phyloP scores from a whole-genome alignment of 1,139 yeast species.

The Yarrowia galli region DNA sequence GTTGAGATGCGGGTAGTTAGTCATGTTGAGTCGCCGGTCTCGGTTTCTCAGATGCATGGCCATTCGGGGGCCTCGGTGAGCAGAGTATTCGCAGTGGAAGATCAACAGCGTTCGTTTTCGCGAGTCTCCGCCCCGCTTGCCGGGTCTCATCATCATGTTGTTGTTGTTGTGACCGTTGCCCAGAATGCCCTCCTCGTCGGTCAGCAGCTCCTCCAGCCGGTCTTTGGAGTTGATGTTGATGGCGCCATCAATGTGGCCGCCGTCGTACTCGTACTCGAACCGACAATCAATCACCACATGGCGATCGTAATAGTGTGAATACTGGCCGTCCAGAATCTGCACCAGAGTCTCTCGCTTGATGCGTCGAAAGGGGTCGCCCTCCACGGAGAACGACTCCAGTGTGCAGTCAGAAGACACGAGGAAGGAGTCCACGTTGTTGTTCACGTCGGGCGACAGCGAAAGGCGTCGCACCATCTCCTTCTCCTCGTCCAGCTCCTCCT shows the following conservation, averaged over 20 bases:
- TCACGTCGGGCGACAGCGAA: constrained; percentile 37
- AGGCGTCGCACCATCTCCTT: constrained; percentile 39
- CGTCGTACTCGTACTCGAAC: constrained; percentile 87
- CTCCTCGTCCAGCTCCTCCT: constrained; percentile 45
- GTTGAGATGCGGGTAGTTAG: constrained; percentile 76
- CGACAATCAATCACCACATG: constrained; percentile 81
- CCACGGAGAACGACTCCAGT: constrained; percentile 51
- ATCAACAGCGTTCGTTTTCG: constrained; percentile 58
- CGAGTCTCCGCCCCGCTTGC: constrained; percentile 12
- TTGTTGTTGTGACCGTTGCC: neutral
- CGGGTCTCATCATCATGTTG: neutral
- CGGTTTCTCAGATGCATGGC: constrained; percentile 84
- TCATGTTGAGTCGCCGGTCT: constrained; percentile 77
- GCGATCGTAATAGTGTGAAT: constrained; percentile 63
- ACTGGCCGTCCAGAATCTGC: constrained; percentile 65
- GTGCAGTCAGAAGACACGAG: constrained; percentile 45
- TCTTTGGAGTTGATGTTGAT: constrained; percentile 75
- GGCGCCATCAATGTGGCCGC: constrained; percentile 91
- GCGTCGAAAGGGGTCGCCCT: constrained; percentile 75
- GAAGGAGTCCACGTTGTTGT: constrained; percentile 41
- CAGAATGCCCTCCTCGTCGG: constrained; percentile 39
- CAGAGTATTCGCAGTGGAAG: constrained; percentile 94
- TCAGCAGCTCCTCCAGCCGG: constrained; percentile 61
- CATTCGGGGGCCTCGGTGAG: constrained; percentile 91
- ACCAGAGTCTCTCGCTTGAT: constrained; percentile 71